Evolutionary conservation across 768 basidiomycete species (phyloP).

Genomic region (Macrolepiota albuminosa): DNA sequence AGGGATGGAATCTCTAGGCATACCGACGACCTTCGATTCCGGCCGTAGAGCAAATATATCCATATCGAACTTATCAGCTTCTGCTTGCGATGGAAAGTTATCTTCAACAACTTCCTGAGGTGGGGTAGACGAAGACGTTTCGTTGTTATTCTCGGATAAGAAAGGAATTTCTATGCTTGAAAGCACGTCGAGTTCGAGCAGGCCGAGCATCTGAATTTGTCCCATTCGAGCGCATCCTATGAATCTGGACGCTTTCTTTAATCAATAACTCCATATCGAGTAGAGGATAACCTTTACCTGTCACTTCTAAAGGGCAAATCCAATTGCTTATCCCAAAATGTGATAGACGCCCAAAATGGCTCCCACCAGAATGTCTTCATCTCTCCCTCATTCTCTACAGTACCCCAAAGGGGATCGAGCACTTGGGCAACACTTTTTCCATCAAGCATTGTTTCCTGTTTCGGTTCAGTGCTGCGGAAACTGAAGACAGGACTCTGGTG

Average conservation of each 20-base stretch:
- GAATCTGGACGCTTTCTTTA: slow-evolving; percentile 50
- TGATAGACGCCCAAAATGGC: slow-evolving; percentile 79
- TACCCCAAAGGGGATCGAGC: slow-evolving; percentile 73
- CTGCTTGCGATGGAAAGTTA: slow-evolving; percentile 37
- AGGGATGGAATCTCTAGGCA: slow-evolving; percentile 33
- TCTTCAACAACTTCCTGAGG: slow-evolving; percentile 31
- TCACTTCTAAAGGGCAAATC: slow-evolving; percentile 78
- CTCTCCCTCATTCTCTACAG: slow-evolving; percentile 41
- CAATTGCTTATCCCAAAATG: slow-evolving; percentile 86
- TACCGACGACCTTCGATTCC: slow-evolving; percentile 24
- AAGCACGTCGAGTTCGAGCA: slow-evolving; percentile 87
- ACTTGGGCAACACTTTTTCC: slow-evolving; percentile 42
- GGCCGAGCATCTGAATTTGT: slow-evolving; percentile 91
- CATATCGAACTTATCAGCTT: slow-evolving; percentile 72
- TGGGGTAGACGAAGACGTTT: slow-evolving; percentile 23
- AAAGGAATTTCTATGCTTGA: slow-evolving; percentile 87
- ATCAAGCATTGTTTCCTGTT: slow-evolving; percentile 35
- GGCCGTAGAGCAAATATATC: slow-evolving; percentile 58
- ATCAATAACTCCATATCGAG: not conserved
- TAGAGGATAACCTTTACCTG: slow-evolving; percentile 40
- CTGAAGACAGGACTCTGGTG: slow-evolving; percentile 93
- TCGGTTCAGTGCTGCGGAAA: slow-evolving; percentile 67
- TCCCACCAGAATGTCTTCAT: slow-evolving; percentile 83
- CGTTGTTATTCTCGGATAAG: slow-evolving; percentile 42
- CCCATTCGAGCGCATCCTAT: slow-evolving; percentile 95